A percentile compares a stretch with the other conserved stretches of the same genome.
These are phyloP conservation scores for Ramaria rubella DNA, from an alignment of 768 basidiomycete species.

Conservation along the genomic window DNA sequence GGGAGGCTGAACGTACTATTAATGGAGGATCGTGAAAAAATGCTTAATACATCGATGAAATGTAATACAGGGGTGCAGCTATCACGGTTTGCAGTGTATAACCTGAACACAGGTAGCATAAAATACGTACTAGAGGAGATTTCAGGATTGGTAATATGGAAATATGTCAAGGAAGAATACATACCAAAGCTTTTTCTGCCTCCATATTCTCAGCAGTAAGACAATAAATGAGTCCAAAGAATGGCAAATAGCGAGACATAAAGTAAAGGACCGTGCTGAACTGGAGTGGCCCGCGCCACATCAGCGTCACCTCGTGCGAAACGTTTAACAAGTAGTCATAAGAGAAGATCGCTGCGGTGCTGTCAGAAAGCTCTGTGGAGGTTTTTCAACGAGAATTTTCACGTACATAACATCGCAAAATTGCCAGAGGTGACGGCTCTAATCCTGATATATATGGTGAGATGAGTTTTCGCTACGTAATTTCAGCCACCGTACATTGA, in stretches of 20 bases:
- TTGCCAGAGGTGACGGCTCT: not conserved
- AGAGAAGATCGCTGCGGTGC: not conserved
- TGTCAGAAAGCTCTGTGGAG: not conserved
- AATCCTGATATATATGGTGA: too few relatives aligned
- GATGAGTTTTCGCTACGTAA: too few relatives aligned
- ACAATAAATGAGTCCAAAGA: not conserved
- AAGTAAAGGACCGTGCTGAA: slow-evolving; percentile 3
- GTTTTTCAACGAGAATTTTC: not conserved
- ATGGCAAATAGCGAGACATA: slow-evolving; percentile 3
- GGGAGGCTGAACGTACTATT: not conserved
- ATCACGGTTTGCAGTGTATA: not conserved
- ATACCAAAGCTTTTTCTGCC: not conserved
- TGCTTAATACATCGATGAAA: not conserved
- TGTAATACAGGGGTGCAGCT: not conserved
- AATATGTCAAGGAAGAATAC: not conserved
- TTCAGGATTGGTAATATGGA: not conserved
- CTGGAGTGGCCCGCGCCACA: not conserved
- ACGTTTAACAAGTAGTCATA: slow-evolving; percentile 6
- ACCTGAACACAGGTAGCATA: not conserved
- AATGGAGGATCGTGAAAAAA: not conserved
- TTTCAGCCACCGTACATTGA: too few relatives aligned
- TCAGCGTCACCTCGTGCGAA: not conserved
- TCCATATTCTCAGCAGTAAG: not conserved
- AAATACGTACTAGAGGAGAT: not conserved
- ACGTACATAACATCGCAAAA: not conserved